Conservation (phyloP, 192 early-diverging fungal genomes). For the Mortierella antarctica region DNA sequence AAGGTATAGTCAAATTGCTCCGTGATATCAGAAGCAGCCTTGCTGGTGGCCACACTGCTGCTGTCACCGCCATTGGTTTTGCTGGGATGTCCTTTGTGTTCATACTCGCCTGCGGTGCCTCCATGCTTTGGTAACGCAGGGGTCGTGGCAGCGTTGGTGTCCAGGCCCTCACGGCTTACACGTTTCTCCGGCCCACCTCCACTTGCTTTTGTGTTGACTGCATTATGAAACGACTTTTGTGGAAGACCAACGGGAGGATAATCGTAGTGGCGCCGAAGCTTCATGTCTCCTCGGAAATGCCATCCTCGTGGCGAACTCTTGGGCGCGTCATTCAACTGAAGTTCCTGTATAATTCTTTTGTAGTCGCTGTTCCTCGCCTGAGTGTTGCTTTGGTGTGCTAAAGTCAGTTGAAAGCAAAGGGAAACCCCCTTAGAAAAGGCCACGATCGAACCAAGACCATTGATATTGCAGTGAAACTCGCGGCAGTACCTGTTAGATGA, state of each 20-base stretch:
- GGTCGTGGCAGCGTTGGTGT: no score
- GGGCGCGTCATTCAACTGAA: constrained; percentile 56
- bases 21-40: constrained; percentile 38
- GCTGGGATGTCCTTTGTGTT: neutral
- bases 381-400: constrained; percentile 59
- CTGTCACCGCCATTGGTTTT: neutral
- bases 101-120: neutral
- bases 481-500: constrained; percentile 56
- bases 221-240: neutral
- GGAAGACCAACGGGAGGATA: neutral
- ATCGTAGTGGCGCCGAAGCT: constrained; percentile 44
- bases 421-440: neutral
- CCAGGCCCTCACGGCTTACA: neutral
- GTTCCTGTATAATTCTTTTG: constrained; percentile 57
- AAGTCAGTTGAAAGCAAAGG: neutral
- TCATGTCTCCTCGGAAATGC: constrained; percentile 49
- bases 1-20: constrained; percentile 69
- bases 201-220: neutral
- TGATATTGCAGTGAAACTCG: neutral
- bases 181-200: neutral
- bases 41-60: neutral
- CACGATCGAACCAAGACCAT: neutral
- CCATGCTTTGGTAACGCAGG: neutral
- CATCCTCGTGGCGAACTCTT: constrained; percentile 31
- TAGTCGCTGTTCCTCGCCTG: constrained; percentile 51